Conservation (phyloP, 2,329 filamentous ascomycete genomes). For the Colletotrichum sp. region DNA sequence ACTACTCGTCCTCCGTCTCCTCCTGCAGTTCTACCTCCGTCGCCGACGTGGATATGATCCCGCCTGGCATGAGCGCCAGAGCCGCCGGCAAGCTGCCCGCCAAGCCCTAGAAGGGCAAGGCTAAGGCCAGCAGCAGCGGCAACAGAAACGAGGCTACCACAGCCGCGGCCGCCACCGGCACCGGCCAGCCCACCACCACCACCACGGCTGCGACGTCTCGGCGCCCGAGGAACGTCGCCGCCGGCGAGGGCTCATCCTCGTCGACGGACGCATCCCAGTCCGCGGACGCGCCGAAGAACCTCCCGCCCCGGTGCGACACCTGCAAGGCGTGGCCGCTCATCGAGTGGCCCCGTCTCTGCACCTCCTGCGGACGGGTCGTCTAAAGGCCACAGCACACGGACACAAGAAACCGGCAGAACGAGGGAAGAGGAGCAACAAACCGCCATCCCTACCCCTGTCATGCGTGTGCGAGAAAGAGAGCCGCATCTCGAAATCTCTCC, state of each 20-base stretch:
- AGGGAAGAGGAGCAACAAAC: background rate
- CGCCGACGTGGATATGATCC: background rate
- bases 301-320: background rate
- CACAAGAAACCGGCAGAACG: background rate
- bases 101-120: conserved; percentile 5
- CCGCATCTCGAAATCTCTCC: background rate
- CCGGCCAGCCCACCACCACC: background rate
- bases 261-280: background rate
- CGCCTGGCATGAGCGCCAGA: background rate
- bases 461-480: background rate
- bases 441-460: background rate
- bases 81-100: conserved; percentile 1
- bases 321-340: background rate
- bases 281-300: background rate
- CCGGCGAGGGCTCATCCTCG: background rate
- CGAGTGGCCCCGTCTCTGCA: conserved; percentile 4
- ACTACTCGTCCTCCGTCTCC: background rate
- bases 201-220: background rate
- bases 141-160: background rate
- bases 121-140: background rate
- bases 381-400: background rate
- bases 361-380: background rate
- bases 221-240: background rate
- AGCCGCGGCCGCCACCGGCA: background rate
- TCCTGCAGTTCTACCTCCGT: background rate